phyloP scores from a whole-genome alignment of 2,329 filamentous ascomycete species.

The Fusarium sp. region DNA sequence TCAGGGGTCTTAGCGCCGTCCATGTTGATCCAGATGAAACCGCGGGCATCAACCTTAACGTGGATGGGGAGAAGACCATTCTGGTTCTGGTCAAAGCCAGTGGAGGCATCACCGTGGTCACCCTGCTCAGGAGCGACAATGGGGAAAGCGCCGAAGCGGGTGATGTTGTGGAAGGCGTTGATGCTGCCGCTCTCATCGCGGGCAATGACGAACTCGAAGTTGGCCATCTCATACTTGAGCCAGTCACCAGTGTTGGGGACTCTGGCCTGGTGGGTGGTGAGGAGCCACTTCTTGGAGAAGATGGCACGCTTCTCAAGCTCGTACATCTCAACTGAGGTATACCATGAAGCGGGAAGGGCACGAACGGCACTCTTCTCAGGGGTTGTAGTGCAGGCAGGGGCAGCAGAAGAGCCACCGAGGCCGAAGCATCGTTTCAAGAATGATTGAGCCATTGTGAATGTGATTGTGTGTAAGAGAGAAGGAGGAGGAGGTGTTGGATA shows the following conservation, averaged over 20 bases:
- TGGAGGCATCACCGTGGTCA: conserved; percentile 63
- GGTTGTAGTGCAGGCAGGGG: conserved; percentile 12
- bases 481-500: conserved; percentile 1
- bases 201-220: conserved; percentile 67
- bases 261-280: conserved; percentile 66
- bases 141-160: conserved; percentile 71
- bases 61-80: conserved; percentile 70
- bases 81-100: conserved; percentile 69
- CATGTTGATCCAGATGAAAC: conserved; percentile 72
- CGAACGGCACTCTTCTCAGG: conserved; percentile 46
- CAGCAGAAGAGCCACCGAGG: conserved; percentile 46
- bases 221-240: conserved; percentile 67
- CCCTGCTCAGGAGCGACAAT: conserved; percentile 60
- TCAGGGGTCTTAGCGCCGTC: conserved; percentile 62
- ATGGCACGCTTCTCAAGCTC: conserved; percentile 69
- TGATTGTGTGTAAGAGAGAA: conserved; percentile 16
- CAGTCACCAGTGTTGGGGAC: conserved; percentile 68
- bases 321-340: conserved; percentile 66
- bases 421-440: conserved; percentile 57
- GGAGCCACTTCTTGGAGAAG: conserved; percentile 69
- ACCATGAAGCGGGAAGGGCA: conserved; percentile 66
- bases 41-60: conserved; percentile 64
- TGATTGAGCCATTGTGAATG: conserved; percentile 45
- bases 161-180: conserved; percentile 73
- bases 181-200: conserved; percentile 64